A percentile compares a stretch with the other conserved stretches of the same genome.
These are phyloP conservation scores for Lizonia empirigonia DNA, from an alignment of 2,329 filamentous ascomycete genomes.

Conservation along the genomic window DNA sequence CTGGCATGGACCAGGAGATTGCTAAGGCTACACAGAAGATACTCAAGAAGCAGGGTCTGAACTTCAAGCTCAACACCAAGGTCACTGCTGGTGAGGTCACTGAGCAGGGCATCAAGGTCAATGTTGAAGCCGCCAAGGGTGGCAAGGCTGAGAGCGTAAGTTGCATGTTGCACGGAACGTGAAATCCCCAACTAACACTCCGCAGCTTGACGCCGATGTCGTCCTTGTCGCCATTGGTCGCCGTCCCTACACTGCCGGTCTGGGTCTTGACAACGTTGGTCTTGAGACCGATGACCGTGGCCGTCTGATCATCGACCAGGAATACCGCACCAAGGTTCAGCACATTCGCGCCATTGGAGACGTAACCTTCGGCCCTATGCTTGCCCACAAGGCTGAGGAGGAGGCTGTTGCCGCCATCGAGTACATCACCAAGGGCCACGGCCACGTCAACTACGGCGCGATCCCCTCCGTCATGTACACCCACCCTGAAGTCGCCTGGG, in stretches of 20 bases:
- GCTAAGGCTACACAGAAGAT: slow-evolving; percentile 92
- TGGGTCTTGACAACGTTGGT: slow-evolving; percentile 92
- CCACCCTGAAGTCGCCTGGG: slow-evolving; percentile 97
- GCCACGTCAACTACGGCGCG: slow-evolving; percentile 97
- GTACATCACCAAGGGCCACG: slow-evolving; percentile 97
- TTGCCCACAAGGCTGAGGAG: slow-evolving; percentile 99
- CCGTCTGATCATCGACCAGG: slow-evolving; percentile 94
- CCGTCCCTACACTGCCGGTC: slow-evolving; percentile 88
- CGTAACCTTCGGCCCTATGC: slow-evolving; percentile 96
- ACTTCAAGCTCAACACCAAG: slow-evolving; percentile 98
- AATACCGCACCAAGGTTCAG: slow-evolving; percentile 96
- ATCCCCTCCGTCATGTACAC: slow-evolving; percentile 99
- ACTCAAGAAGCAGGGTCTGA: slow-evolving; percentile 93
- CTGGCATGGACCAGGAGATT: slow-evolving; percentile 95
- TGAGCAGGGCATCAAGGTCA: slow-evolving; percentile 78
- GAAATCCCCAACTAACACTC: slow-evolving; percentile 21
- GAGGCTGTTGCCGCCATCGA: slow-evolving; percentile 94
- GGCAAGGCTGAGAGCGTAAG: slow-evolving; percentile 90
- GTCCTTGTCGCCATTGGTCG: slow-evolving; percentile 97
- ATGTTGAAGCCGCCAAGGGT: slow-evolving; percentile 91
- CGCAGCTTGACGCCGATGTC: slow-evolving; percentile 86
- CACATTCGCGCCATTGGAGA: slow-evolving; percentile 98
- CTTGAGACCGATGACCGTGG: slow-evolving; percentile 91
- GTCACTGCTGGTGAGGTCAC: slow-evolving; percentile 82
- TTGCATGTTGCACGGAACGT: slow-evolving; percentile 14